Evolutionary conservation across 192 early-diverging fungal species (phyloP).

Genomic region (Gryganskiella cystojenkinii): DNA sequence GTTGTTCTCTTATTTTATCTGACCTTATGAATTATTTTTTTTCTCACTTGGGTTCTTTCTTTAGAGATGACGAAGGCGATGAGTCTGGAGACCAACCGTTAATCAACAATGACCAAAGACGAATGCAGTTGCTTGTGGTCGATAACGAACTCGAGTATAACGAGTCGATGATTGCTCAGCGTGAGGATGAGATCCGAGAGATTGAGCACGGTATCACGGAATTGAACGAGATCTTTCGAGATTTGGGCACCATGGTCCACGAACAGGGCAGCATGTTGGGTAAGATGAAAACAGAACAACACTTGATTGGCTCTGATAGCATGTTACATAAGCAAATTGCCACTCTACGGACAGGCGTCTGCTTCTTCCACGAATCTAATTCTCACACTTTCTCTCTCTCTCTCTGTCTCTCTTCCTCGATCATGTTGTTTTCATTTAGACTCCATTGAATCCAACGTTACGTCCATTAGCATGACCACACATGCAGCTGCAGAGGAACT

Average conservation of each 20-base stretch:
- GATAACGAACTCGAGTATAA: slow-evolving; percentile 97
- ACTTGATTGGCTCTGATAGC: too few species aligned
- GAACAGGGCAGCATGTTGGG: slow-evolving; percentile 94
- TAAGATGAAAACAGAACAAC: slow-evolving; percentile 40
- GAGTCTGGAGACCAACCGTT: slow-evolving; percentile 65
- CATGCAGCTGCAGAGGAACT: slow-evolving; percentile 87
- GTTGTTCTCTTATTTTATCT: neutral
- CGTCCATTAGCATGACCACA: slow-evolving; percentile 78
- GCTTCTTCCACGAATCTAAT: neutral
- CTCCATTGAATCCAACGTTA: slow-evolving; percentile 85
- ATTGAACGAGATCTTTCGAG: slow-evolving; percentile 97
- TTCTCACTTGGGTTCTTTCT: neutral
- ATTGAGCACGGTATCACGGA: slow-evolving; percentile 95
- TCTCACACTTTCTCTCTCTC: neutral
- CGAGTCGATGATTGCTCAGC: slow-evolving; percentile 91
- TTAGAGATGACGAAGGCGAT: slow-evolving; percentile 56
- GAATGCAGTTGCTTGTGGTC: slow-evolving; percentile 76
- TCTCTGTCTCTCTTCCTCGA: neutral
- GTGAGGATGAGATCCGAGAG: slow-evolving; percentile 90
- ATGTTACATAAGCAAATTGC: neutral
- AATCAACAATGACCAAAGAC: slow-evolving; percentile 64
- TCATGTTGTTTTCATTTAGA: slow-evolving; percentile 7
- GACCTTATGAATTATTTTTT: neutral
- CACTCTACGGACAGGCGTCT: too few species aligned
- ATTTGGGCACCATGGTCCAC: slow-evolving; percentile 93